Evolutionary conservation across 2,329 filamentous ascomycete genomes (phyloP).

Genomic region (Coleophoma crateriformis): DNA sequence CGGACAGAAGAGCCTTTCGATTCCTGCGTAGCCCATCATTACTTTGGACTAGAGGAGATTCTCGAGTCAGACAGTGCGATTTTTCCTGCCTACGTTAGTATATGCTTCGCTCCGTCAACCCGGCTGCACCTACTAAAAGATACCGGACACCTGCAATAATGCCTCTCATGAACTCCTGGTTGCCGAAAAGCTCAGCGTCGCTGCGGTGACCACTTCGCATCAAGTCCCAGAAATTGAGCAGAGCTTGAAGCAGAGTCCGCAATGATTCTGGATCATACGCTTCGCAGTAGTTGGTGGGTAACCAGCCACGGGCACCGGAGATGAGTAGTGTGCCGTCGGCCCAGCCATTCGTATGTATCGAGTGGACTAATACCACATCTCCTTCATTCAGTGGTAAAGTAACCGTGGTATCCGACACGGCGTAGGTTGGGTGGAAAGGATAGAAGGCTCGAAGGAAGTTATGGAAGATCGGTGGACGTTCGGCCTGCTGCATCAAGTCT

Average conservation of each 20-base stretch:
- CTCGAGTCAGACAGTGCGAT: conserved; percentile 80
- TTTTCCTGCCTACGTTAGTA: conserved; percentile 58
- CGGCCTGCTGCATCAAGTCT: conserved; percentile 33
- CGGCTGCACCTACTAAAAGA: conserved; percentile 63
- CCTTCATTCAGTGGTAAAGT: conserved; percentile 85
- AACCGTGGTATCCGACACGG: conserved; percentile 77
- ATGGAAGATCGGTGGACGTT: conserved; percentile 67
- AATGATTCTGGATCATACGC: conserved; percentile 87
- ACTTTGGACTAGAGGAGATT: conserved; percentile 67
- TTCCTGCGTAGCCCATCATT: conserved; percentile 73
- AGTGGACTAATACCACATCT: conserved; percentile 90
- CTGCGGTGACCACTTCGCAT: conserved; percentile 72
- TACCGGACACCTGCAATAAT: conserved; percentile 90
- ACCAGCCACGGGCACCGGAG: conserved; percentile 85
- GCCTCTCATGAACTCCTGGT: conserved; percentile 90
- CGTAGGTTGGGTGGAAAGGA: conserved; percentile 76
- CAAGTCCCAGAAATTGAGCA: conserved; percentile 90
- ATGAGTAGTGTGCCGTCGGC: conserved; percentile 88
- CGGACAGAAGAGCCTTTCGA: conserved; percentile 82
- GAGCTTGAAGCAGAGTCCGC: conserved; percentile 74
- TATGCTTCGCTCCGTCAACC: conserved; percentile 2
- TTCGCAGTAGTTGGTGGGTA: conserved; percentile 98
- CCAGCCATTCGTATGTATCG: conserved; percentile 97
- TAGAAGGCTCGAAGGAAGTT: conserved; percentile 95
- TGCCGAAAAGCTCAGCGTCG: conserved; percentile 74